phyloP scores from a whole-genome alignment of 768 basidiomycete species.

The Mrakia hoshinonis region DNA sequence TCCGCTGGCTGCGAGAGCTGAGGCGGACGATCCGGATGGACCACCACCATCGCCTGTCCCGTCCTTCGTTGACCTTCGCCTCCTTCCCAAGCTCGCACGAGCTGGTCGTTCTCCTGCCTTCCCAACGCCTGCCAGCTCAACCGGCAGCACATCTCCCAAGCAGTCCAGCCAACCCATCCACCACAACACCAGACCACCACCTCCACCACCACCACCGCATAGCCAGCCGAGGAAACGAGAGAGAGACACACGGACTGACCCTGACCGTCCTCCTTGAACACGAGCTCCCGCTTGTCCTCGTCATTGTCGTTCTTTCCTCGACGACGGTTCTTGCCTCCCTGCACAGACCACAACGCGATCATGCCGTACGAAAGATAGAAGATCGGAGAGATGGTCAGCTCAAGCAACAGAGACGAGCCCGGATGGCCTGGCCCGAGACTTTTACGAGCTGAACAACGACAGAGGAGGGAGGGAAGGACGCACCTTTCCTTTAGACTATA shows the following conservation, averaged over 20 bases:
- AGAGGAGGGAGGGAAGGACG: no score
- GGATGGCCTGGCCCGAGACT: not conserved
- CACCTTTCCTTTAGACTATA: constrained; percentile 28
- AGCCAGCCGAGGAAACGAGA: not conserved
- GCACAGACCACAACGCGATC: not conserved
- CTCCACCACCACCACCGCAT: not conserved
- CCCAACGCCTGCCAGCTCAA: no score
- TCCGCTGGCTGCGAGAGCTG: no score
- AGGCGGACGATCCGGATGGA: no score
- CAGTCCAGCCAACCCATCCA: no score
- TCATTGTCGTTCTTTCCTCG: constrained; percentile 99
- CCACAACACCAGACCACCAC: not conserved
- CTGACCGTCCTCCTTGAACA: constrained; percentile 97
- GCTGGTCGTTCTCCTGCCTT: no score
- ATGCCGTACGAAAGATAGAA: not conserved
- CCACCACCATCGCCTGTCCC: no score
- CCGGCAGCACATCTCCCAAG: no score
- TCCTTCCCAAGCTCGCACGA: no score
- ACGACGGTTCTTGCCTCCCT: constrained; percentile 99
- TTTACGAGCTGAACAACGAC: not conserved
- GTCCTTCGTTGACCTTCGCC: no score
- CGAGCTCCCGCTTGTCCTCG: constrained; percentile 94
- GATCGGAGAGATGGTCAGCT: not conserved
- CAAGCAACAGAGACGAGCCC: not conserved
- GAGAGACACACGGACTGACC: constrained; percentile 38